Evolutionary conservation across 1,284 basidiomycete genomes (phyloP).

Genomic region (Ustilago cynodontis): DNA sequence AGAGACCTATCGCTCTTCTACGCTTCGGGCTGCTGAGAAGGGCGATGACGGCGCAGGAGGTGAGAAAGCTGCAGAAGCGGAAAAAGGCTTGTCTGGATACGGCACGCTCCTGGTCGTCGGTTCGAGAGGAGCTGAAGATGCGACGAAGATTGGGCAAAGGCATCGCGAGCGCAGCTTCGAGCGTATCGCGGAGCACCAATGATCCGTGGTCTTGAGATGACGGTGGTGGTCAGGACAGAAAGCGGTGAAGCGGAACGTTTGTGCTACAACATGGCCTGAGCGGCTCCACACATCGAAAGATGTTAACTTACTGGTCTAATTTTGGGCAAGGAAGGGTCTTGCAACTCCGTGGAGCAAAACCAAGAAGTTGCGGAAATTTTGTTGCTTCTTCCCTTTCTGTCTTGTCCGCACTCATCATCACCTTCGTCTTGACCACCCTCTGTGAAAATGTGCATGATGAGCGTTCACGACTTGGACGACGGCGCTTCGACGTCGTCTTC

Average conservation of each 20-base stretch:
- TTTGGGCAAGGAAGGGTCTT: slow-evolving; percentile 6
- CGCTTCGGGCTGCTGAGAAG: slow-evolving; percentile 59
- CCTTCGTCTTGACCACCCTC: too few relatives aligned
- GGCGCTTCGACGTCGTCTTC: slow-evolving; percentile 11
- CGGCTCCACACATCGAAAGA: too few relatives aligned
- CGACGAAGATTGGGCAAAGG: slow-evolving; percentile 59
- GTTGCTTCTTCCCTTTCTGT: neutral
- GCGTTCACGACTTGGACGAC: slow-evolving; percentile 2
- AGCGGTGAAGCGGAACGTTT: neutral
- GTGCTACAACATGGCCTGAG: neutral
- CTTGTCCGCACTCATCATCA: neutral
- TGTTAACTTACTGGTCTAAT: neutral
- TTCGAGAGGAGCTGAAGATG: slow-evolving; percentile 63
- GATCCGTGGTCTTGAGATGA: neutral
- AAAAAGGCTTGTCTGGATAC: slow-evolving; percentile 65
- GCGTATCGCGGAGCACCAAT: neutral
- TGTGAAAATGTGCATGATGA: slow-evolving; percentile 8
- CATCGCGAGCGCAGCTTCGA: slow-evolving; percentile 33
- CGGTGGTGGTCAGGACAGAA: neutral
- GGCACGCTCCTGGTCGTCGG: slow-evolving; percentile 59
- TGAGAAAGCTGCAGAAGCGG: slow-evolving; percentile 61
- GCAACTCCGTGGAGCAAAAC: neutral
- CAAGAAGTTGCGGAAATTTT: neutral
- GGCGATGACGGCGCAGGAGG: slow-evolving; percentile 63
- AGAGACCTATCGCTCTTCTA: slow-evolving; percentile 49